Conservation (phyloP, 306 rosid genomes). For the Glycine latifolia region DNA sequence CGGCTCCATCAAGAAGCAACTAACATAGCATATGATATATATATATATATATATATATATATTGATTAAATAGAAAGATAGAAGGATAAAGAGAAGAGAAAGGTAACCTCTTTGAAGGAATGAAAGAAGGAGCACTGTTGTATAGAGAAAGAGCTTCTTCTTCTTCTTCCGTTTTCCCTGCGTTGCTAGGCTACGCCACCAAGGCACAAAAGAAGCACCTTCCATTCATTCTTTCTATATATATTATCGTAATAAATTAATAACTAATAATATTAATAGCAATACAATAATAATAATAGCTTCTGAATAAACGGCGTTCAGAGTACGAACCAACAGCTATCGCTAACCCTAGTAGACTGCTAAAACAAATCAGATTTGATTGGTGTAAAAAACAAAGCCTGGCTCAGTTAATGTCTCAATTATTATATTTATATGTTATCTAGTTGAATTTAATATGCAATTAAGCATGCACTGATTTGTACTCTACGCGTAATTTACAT, state of each 20-base stretch:
- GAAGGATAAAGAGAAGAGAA: background rate
- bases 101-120: background rate
- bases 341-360: conserved; percentile 36
- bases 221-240: background rate
- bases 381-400: background rate
- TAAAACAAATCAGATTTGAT: background rate
- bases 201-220: conserved; percentile 2
- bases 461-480: too few relatives aligned
- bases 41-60: too few relatives aligned
- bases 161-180: background rate
- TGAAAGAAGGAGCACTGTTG: too few relatives aligned
- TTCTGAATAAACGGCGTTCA: background rate
- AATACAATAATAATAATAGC: background rate
- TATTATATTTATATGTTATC: too few relatives aligned
- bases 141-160: conserved; percentile 28
- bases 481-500: too few relatives aligned
- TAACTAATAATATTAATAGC: background rate
- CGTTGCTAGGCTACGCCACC: conserved; percentile 40
- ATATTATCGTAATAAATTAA: background rate
- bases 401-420: background rate
- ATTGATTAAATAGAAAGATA: background rate
- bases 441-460: too few relatives aligned
- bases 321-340: background rate
- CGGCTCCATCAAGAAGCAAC: conserved; percentile 7
- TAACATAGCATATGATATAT: background rate